These are phyloP conservation scores for Polygonum aviculare DNA, from an alignment of 148 eudicot species.

Conservation along the genomic window DNA sequence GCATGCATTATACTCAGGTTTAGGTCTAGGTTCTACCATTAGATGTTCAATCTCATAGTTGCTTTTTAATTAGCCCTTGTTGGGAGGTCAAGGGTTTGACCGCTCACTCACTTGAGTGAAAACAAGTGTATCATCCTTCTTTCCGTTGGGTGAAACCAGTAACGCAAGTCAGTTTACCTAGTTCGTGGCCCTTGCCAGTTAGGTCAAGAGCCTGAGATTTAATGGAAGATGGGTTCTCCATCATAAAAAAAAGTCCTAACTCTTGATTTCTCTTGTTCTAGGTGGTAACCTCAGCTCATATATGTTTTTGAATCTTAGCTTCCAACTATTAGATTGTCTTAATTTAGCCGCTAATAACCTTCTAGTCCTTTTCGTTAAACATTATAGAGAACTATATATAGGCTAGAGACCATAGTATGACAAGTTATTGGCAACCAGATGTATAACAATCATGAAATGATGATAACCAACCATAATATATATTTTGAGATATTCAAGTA, in stretches of 20 bases:
- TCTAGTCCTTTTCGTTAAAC: background rate
- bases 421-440: background rate
- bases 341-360: background rate
- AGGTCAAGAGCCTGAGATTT: too few species aligned
- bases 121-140: too few species aligned
- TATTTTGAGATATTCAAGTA: background rate
- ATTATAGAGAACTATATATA: background rate
- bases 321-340: background rate
- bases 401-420: background rate
- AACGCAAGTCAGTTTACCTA: too few species aligned
- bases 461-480: background rate
- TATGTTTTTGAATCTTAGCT: background rate
- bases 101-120: too few species aligned
- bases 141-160: too few species aligned
- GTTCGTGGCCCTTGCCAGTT: too few species aligned
- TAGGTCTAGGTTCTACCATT: background rate
- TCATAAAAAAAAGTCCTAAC: background rate
- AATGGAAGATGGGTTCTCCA: too few species aligned
- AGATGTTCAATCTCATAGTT: background rate
- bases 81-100: too few species aligned
- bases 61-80: background rate
- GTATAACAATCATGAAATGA: background rate
- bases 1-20: background rate
- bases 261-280: background rate
- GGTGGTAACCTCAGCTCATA: background rate